Evolutionary conservation across 2,329 filamentous ascomycete species (phyloP).

Genomic region (Neofusicoccum cordaticola): DNA sequence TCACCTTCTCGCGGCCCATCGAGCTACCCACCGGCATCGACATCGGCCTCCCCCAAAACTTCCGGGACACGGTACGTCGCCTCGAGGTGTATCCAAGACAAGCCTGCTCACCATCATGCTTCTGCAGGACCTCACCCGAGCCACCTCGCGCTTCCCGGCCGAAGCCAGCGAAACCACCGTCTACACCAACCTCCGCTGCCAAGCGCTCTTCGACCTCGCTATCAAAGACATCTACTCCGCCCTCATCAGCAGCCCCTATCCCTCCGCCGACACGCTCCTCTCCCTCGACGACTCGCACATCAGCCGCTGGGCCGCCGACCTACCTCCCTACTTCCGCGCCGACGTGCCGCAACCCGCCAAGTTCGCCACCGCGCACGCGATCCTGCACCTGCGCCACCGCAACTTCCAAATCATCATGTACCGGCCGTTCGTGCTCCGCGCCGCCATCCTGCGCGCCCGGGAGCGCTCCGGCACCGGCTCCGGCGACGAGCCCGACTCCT

Average conservation of each 20-base stretch:
- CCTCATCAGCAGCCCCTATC: slow-evolving; percentile 46
- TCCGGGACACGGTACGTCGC: slow-evolving; percentile 40
- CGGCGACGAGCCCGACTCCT: background rate
- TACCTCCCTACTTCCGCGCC: slow-evolving; percentile 40
- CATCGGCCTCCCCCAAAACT: slow-evolving; percentile 43
- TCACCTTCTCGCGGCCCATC: slow-evolving; percentile 50
- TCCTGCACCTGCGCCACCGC: slow-evolving; percentile 46
- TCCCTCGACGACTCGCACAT: slow-evolving; percentile 41
- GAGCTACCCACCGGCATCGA: slow-evolving; percentile 47
- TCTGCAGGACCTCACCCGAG: slow-evolving; percentile 3
- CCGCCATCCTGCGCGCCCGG: slow-evolving; percentile 28
- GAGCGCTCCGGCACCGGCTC: no score
- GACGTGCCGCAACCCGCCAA: slow-evolving; percentile 30
- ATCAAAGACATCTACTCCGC: slow-evolving; percentile 46
- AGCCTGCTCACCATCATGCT: no score
- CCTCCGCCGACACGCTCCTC: slow-evolving; percentile 42
- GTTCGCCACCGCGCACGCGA: slow-evolving; percentile 41
- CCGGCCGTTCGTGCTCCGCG: slow-evolving; percentile 45
- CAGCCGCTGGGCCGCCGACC: slow-evolving; percentile 36
- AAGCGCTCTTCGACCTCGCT: slow-evolving; percentile 46
- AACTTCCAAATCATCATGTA: slow-evolving; percentile 52
- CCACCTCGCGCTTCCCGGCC: background rate
- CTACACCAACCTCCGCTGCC: slow-evolving; percentile 45
- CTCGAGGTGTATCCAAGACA: no score
- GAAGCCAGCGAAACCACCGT: slow-evolving; percentile 34